Base-by-base conservation (phyloP, 73 alveolate genomes). In the Stentor coeruleus region DNA sequence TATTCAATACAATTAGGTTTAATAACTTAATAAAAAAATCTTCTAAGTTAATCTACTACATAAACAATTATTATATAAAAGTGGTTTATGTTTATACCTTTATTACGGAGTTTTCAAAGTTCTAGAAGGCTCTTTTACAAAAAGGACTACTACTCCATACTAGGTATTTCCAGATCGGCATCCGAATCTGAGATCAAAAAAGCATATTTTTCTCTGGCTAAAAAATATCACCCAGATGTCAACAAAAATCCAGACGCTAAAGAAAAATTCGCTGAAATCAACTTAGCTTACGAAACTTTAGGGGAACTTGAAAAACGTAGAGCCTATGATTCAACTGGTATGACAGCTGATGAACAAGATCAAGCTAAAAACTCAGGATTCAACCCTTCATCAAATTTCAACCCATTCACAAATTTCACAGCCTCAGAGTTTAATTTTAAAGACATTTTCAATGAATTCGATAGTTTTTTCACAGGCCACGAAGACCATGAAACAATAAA, bases 171-270 rank as follows among this genome's bases (percentile, higher is more conserved):
- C 35, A 3, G 82, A 3, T 79, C 66, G 35, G 74, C 89, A 0
- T 39, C 74, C 49, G 86, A 88, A n/a, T 77, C 49, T 20, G 94
- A 90, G 20, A 88, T 90, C 3, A 90, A 90, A 76, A 59, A 77
- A 57, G 89, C 93, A 6, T 90, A 90, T 80, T 84, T 74, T 42
- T 74, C 81, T 59, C 59, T 88, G 38, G 96, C 96, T 14, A 90
- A 88, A 83, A 90, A 90, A 59, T 87, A 74, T 59, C 96, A 90
- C 86, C 96, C 96, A 26, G 96, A 90, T 84, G 59, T 72, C 26
- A 90, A 90, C 58, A 88, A 88, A 3, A 26, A 41, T 36, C 39
- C 26, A 3, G 87, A 57, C 57, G 87, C 92, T 3, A 26, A 83
- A 35, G 81, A 39, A 2, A 89, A 86, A 55, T 89, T 89, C 76